phyloP scores from a whole-genome alignment of 139 green algal species.

The Coccomyxa sp. region DNA sequence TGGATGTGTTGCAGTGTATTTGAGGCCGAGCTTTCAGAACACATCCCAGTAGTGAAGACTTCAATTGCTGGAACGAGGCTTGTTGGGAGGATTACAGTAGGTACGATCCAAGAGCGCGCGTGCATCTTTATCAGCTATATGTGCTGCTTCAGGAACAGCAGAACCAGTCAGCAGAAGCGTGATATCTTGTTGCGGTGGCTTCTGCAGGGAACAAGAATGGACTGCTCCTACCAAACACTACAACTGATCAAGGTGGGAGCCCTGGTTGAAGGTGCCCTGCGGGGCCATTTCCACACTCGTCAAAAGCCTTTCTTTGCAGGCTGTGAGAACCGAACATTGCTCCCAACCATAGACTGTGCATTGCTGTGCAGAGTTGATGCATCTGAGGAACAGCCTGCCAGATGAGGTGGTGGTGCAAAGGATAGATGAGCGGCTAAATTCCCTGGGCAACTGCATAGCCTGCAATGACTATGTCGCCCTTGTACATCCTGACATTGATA shows the following conservation, averaged over 20 bases:
- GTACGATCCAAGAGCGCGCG: constrained; percentile 2
- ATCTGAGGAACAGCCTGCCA: constrained; percentile 95
- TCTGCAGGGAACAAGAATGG: constrained; percentile 93
- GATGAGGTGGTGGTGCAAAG: constrained; percentile 97
- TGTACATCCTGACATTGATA: constrained; percentile 97
- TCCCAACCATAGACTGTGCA: neutral
- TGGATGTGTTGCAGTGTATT: constrained; percentile 73
- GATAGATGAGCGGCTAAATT: constrained; percentile 95
- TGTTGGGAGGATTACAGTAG: constrained; percentile 85
- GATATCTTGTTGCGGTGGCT: neutral
- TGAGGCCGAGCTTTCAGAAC: constrained; percentile 91
- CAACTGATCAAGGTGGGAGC: constrained; percentile 81
- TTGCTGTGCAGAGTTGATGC: constrained; percentile 77
- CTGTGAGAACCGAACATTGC: too few relatives aligned
- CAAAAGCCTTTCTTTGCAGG: neutral
- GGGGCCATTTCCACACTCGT: neutral
- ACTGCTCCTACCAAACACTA: constrained; percentile 92
- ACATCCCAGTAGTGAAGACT: constrained; percentile 96
- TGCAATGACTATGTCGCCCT: constrained; percentile 99
- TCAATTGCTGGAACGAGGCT: constrained; percentile 91
- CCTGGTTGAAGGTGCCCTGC: neutral
- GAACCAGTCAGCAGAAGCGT: neutral
- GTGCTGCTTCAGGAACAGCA: neutral
- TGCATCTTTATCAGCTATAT: neutral
- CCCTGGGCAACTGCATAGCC: constrained; percentile 96